Evolutionary conservation across 179 eudicot genomes (phyloP).

Genomic region (Spergularia azorica): DNA sequence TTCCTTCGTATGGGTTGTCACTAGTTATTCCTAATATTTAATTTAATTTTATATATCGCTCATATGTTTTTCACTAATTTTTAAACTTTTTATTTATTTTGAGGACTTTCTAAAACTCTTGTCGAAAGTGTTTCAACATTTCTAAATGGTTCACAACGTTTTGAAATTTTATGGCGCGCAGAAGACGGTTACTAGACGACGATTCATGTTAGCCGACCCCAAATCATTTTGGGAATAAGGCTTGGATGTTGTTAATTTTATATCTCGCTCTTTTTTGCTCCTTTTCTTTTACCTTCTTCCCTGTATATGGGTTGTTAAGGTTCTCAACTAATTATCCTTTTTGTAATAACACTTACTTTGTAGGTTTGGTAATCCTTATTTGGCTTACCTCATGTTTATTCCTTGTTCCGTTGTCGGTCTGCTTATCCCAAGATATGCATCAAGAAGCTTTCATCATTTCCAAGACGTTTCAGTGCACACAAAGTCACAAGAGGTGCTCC

Average conservation of each 20-base stretch:
- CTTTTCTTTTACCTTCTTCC: background rate
- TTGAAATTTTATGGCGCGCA: too few species aligned
- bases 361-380: conserved; percentile 89
- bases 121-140: too few species aligned
- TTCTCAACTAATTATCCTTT: background rate
- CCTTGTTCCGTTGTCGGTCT: conserved; percentile 90
- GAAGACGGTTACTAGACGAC: too few species aligned
- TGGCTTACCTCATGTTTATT: conserved; percentile 89
- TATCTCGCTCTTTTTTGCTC: background rate
- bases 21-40: background rate
- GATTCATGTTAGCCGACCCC: too few species aligned
- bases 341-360: conserved; percentile 9
- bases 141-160: too few species aligned
- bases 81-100: too few species aligned
- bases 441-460: conserved; percentile 52
- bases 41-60: too few species aligned
- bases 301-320: background rate
- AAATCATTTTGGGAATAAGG: too few species aligned
- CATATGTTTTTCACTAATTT: too few species aligned
- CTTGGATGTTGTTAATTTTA: too few species aligned
- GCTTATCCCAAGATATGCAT: conserved; percentile 65
- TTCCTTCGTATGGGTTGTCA: conserved; percentile 15
- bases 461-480: conserved; percentile 47
- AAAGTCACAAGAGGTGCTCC: conserved; percentile 58
- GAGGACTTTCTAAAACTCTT: too few species aligned